These are phyloP conservation scores for Amaranthus hypochondriacus DNA, from an alignment of 148 eudicot species.

Conservation along the genomic window DNA sequence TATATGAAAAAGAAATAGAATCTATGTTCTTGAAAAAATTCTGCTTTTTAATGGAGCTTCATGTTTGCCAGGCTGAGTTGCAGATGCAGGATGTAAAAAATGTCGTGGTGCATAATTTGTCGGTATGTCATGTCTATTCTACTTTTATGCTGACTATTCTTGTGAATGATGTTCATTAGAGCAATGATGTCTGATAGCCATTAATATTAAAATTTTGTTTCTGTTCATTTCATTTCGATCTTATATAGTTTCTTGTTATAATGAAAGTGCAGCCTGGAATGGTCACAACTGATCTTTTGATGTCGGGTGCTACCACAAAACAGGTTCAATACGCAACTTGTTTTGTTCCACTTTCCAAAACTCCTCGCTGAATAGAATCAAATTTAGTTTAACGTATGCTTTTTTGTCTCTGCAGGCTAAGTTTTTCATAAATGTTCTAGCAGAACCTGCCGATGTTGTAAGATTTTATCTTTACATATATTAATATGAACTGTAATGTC, in stretches of 20 bases:
- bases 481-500: too few relatives aligned
- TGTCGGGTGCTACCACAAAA: constrained; percentile 93
- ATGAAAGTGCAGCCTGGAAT: constrained; percentile 75
- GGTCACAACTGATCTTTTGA: constrained; percentile 96
- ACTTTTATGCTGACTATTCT: background rate
- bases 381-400: background rate
- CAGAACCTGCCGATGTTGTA: constrained; percentile 96
- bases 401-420: constrained; percentile 68
- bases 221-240: background rate
- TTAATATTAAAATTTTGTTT: background rate
- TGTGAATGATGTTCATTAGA: background rate
- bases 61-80: constrained; percentile 64
- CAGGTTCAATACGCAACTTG: constrained; percentile 43
- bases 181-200: background rate
- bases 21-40: background rate
- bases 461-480: constrained; percentile 15
- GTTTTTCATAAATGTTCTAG: constrained; percentile 93
- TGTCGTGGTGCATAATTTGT: constrained; percentile 84
- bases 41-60: constrained; percentile 7
- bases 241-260: background rate
- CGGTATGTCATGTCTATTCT: constrained; percentile 51
- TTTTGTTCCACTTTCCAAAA: background rate
- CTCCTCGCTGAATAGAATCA: background rate
- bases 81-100: constrained; percentile 86
- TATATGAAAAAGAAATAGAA: background rate